Conservation (phyloP, 805 yeast genomes). For the Saitoella complicata region DNA sequence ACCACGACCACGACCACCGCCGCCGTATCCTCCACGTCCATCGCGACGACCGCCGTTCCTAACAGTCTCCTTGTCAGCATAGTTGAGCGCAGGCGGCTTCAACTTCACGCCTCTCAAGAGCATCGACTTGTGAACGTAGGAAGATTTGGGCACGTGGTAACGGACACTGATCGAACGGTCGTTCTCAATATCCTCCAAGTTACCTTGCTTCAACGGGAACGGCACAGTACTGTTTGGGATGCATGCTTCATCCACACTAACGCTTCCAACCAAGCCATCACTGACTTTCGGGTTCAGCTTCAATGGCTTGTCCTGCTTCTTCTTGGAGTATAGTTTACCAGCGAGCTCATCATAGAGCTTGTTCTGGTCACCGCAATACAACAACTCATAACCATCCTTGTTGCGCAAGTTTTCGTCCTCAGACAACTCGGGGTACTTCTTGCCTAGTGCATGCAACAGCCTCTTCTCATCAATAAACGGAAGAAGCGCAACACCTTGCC, state of each 20-base stretch:
- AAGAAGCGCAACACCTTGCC: conserved; percentile 85
- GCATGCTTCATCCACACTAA: conserved; percentile 11
- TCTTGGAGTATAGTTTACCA: conserved; percentile 20
- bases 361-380: conserved; percentile 52
- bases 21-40: conserved; percentile 4
- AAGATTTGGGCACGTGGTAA: conserved; percentile 46
- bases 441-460: conserved; percentile 47
- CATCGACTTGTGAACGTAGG: conserved; percentile 56
- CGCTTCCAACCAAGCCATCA: conserved; percentile 22
- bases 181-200: conserved; percentile 24
- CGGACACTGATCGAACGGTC: conserved; percentile 28
- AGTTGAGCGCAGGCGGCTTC: conserved; percentile 41
- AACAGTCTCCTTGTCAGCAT: conserved; percentile 51
- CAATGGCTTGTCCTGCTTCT: conserved; percentile 7
- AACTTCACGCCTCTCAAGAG: conserved; percentile 63
- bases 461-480: conserved; percentile 84
- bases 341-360: conserved; percentile 27
- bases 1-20: conserved; percentile 2
- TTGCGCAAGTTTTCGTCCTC: conserved; percentile 58
- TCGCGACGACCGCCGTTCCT: conserved; percentile 28
- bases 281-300: conserved; percentile 11
- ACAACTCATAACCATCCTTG: conserved; percentile 49
- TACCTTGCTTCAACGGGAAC: conserved; percentile 9
- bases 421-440: conserved; percentile 44
- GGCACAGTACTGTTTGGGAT: conserved; percentile 6